Base-by-base conservation (phyloP, 176 grass and related monocot species). In the Musa acuminata region DNA sequence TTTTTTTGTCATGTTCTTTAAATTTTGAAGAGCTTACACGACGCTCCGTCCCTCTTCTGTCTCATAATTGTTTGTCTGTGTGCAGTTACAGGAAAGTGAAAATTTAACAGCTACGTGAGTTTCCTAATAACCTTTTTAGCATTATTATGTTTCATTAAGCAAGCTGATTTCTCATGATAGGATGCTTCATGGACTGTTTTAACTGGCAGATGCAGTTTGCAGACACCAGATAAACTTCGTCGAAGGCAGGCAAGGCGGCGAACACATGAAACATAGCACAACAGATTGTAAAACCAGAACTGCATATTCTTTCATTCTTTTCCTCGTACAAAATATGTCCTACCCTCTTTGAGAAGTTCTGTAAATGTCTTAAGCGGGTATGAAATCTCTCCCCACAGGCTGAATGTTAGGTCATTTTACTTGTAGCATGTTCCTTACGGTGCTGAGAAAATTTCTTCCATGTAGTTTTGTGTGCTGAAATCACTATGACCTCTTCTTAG, bases 21-120 rank as follows among this genome's bases (percentile, higher is more conserved):
- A 43, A 43, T 43, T 43, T 43, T 6, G 4, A 43, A 43, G 35
- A 43, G 35, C 3, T 35, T 35, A 35, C 29, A 5, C 4, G 29
- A 35, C 4, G 29, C 35, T 43, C 35, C 4, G 5, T 43, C 35
- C 35, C 3, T 43, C 35, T 43, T 43, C 35, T 43, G 35, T 43
- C 35, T 43, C 35, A 43, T 43, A 43, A 43, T 43, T 43, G 4
- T 43, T 24, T 10, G 12, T 65, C 11, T 70, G 8, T 70, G 0
- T 70, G 67, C 67, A 70, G 67, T 50, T 70, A 70, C 67, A n/a
- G 51, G 67, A 51, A 48, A 67, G 64, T 12, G n/a, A 67, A 14
- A 35, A 22, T 6, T 67, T 26, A 67, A 67, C 24, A 13, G 5
- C 64, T 43, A 67, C 27, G 67, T 70, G 48, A 70, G 67, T 50